phyloP scores from a whole-genome alignment of 345 rosid genomes.

The Trapa incisa region DNA sequence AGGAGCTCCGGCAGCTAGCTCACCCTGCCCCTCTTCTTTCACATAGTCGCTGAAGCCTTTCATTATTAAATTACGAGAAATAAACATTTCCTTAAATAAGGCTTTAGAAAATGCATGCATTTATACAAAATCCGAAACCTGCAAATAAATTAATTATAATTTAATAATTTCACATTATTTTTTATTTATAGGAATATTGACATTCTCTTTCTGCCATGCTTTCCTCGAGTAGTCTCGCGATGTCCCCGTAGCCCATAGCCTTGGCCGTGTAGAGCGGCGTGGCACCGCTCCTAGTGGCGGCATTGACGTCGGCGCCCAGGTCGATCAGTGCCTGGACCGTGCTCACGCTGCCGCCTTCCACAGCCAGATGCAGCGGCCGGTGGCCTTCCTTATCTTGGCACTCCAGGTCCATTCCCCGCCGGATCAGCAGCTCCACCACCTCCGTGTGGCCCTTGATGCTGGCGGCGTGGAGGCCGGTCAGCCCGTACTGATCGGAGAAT shows the following conservation, averaged over 20 bases:
- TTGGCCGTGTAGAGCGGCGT: conserved; percentile 31
- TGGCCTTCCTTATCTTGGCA: conserved; percentile 38
- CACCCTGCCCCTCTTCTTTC: conserved; percentile 55
- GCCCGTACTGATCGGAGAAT: conserved; percentile 35
- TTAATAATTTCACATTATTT: too few relatives aligned
- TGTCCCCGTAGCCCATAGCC: conserved; percentile 20
- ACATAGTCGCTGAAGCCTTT: too few relatives aligned
- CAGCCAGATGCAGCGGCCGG: conserved; percentile 41
- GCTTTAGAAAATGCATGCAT: too few relatives aligned
- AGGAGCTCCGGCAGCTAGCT: conserved; percentile 62
- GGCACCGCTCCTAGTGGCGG: conserved; percentile 21
- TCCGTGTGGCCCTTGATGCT: conserved; percentile 36
- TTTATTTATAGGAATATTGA: too few relatives aligned
- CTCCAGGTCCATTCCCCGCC: conserved; percentile 22
- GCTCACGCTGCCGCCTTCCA: conserved; percentile 26
- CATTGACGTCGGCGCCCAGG: conserved; percentile 28
- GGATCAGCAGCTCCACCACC: conserved; percentile 21
- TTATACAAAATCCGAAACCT: too few relatives aligned
- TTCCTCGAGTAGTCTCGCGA: conserved; percentile 17
- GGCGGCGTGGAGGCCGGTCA: conserved; percentile 35
- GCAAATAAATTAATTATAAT: too few relatives aligned
- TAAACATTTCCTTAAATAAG: too few relatives aligned
- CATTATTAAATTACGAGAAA: too few relatives aligned
- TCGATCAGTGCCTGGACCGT: conserved; percentile 30
- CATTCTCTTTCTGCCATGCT: conserved; percentile 12